Evolutionary conservation across 2,329 filamentous ascomycete genomes (phyloP), one percentile per base, ranked within the genome.

Genomic region (Diaporthe vexans): DNA sequence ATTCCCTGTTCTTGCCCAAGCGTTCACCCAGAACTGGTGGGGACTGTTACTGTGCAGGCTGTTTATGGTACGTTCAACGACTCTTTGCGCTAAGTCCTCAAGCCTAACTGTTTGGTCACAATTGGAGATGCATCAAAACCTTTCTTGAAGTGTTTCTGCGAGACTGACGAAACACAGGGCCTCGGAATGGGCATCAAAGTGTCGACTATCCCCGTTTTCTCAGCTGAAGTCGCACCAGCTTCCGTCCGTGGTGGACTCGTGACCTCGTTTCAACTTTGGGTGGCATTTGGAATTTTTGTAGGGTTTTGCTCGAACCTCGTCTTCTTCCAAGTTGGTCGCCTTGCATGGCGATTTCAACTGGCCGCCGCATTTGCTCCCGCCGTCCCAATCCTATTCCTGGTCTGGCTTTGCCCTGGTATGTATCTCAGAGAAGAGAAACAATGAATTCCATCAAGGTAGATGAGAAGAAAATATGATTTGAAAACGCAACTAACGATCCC

Each of bases 291-390:
- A 13, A 57, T 72, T n/a, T 35, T 72, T 6, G 33, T 65, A n/a
- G 70, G 70, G 26, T 92, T 88, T 70, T 89, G 86, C 65, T 88
- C 88, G 74, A 91, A 92, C 86, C 81, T 90, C 85, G 81, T 89
- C 81, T 79, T 89, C 88, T 73, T 86, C 76, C 83, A 89, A 57
- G 85, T 85, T 2, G 87, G 87, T n/a, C 73, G 74, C 6, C 86
- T 89, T 52, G 85, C 89, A 4, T 93, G 91, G 91, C 84, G 91
- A 68, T 85, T 91, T 35, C 91, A 92, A 79, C 83, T 93, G 3
- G 91, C 90, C 0, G 92, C 91, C 1, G 91, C 91, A 2, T 91
- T 93, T 76, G 88, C 93, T 52, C 86, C 88, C 0, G 86, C 87
- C 4, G 82, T 94, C 10, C 89, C 91, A 15, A 84, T 91, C 6